These are phyloP conservation scores for Dipodascopsis uninucleata DNA, from an alignment of 805 yeast species.

Conservation along the genomic window DNA sequence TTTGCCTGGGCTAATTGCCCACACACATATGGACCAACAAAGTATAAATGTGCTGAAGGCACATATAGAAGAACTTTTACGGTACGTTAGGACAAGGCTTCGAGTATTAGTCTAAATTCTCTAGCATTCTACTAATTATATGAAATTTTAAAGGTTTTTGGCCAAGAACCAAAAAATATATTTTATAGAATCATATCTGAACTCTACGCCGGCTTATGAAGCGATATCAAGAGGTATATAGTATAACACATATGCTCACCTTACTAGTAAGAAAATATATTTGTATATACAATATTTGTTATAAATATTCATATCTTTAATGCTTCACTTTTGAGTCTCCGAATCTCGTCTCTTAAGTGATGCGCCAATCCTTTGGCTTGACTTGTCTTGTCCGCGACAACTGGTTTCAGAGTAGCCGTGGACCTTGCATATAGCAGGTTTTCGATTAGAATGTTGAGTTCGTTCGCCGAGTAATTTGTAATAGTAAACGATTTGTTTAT, in stretches of 20 bases:
- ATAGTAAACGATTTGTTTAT: too few species aligned
- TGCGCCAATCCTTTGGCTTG: constrained; percentile 7
- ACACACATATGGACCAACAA: constrained; percentile 76
- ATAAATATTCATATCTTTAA: constrained; percentile 9
- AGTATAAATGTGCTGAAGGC: constrained; percentile 54
- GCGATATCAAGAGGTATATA: constrained; percentile 46
- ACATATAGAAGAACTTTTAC: constrained; percentile 53
- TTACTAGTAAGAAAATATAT: not conserved
- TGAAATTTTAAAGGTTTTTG: constrained; percentile 34
- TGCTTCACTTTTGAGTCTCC: constrained; percentile 22
- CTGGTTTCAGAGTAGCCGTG: not conserved
- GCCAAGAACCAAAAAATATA: constrained; percentile 43
- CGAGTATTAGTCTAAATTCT: too few species aligned
- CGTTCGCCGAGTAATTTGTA: constrained; percentile 15
- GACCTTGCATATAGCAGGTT: constrained; percentile 5
- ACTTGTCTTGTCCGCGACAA: constrained; percentile 3
- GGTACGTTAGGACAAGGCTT: too few species aligned
- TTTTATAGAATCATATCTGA: constrained; percentile 45
- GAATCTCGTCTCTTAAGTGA: constrained; percentile 20
- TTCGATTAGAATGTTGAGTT: constrained; percentile 12
- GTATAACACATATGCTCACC: not conserved
- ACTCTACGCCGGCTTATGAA: constrained; percentile 51
- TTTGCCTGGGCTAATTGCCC: constrained; percentile 77
- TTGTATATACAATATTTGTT: not conserved
- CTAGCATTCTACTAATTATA: not conserved